Conservation (phyloP, 345 rosid species). For the Linum tenue region DNA sequence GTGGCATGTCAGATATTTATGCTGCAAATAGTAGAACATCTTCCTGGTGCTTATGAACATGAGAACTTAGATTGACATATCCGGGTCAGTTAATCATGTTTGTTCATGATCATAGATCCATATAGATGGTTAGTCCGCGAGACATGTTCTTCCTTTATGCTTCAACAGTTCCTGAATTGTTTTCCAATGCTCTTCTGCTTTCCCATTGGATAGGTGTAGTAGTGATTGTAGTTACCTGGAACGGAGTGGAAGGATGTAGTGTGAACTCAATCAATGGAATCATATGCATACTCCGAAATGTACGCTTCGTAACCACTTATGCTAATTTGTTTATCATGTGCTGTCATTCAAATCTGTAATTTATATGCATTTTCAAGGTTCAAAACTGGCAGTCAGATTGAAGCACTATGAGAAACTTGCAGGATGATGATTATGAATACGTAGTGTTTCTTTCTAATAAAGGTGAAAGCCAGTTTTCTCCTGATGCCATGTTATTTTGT, state of each 20-base stretch:
- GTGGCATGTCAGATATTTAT: not conserved
- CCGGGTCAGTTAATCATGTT: not conserved
- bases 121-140: not conserved
- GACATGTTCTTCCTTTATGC: not conserved
- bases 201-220: too few relatives aligned
- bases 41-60: not conserved
- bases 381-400: too few relatives aligned
- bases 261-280: not conserved
- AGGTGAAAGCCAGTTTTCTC: too few relatives aligned
- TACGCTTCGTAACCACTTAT: not conserved
- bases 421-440: not conserved
- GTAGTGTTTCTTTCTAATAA: not conserved
- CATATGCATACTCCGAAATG: not conserved
- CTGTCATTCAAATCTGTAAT: not conserved
- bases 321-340: not conserved
- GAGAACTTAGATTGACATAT: not conserved
- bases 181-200: too few relatives aligned
- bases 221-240: too few relatives aligned
- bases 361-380: too few relatives aligned
- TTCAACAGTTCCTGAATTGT: too few relatives aligned
- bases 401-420: too few relatives aligned
- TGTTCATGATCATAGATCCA: not conserved
- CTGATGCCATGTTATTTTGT: not conserved
- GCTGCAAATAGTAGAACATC: not conserved
- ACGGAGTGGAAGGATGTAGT: too few relatives aligned